phyloP scores from a whole-genome alignment of 2,329 filamentous ascomycete genomes.

The Fusarium acutatum region DNA sequence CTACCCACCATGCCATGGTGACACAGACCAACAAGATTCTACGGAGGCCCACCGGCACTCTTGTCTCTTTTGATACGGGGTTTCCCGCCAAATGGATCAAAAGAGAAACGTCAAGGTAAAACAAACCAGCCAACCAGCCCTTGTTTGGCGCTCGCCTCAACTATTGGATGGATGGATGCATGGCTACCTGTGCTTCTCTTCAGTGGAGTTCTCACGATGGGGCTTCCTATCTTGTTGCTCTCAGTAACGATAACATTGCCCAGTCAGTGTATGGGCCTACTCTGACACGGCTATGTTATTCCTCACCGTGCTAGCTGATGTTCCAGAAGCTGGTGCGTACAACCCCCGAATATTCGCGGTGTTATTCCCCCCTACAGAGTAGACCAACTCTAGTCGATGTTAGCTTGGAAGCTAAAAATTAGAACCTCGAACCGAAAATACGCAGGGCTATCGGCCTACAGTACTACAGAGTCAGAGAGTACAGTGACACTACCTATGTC shows the following conservation, averaged over 20 bases:
- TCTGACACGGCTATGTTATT: neutral
- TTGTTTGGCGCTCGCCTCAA: neutral
- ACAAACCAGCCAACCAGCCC: neutral
- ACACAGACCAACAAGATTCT: neutral
- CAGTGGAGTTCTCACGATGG: neutral
- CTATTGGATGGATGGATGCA: neutral
- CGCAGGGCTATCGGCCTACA: neutral
- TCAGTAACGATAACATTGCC: neutral
- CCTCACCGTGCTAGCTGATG: neutral
- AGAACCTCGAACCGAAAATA: neutral
- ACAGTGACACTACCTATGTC: neutral
- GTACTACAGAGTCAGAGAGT: neutral
- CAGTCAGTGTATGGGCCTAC: neutral
- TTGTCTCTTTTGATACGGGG: neutral
- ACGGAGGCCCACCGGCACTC: neutral
- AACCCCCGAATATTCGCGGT: neutral
- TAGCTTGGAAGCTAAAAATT: neutral
- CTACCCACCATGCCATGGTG: neutral
- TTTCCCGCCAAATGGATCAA: neutral
- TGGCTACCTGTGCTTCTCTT: neutral
- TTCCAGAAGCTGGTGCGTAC: neutral
- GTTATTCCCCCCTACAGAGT: neutral
- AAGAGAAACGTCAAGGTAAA: neutral
- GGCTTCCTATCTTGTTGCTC: conserved; percentile 12
- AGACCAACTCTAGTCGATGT: neutral